These are phyloP conservation scores for Nakazawaea wyomingensis DNA, from an alignment of 805 yeast genomes.

Conservation along the genomic window DNA sequence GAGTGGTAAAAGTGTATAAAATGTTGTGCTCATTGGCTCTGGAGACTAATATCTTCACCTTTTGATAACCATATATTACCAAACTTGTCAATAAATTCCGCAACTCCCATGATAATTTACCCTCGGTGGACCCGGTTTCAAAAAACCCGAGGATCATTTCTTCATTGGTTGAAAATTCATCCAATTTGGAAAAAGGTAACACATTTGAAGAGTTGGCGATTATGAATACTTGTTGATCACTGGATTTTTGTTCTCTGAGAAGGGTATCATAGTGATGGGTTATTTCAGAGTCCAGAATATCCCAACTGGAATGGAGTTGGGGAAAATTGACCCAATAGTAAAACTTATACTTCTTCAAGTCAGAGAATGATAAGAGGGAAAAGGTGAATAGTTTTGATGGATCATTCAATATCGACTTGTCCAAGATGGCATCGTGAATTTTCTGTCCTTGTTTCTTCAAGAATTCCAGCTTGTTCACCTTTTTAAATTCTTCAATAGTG, in stretches of 20 bases:
- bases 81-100: conserved; percentile 15
- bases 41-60: conserved; percentile 34
- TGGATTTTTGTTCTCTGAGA: conserved; percentile 13
- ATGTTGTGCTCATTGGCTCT: conserved; percentile 25
- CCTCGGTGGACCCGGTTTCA: conserved; percentile 15
- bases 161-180: not conserved
- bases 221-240: conserved; percentile 18
- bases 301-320: conserved; percentile 50
- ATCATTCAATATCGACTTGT: conserved; percentile 29
- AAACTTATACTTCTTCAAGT: conserved; percentile 81
- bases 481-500: conserved; percentile 81
- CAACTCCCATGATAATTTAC: conserved; percentile 10
- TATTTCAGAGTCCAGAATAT: not conserved
- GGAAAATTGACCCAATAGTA: conserved; percentile 92
- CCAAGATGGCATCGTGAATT: conserved; percentile 23
- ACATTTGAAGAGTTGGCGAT: no score
- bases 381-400: conserved; percentile 41
- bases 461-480: conserved; percentile 54
- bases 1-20: conserved; percentile 23
- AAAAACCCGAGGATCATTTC: not conserved
- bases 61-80: conserved; percentile 26
- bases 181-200: not conserved
- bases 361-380: conserved; percentile 67
- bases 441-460: conserved; percentile 37
- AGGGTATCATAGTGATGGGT: conserved; percentile 5